Base-by-base conservation (phyloP, 2,329 filamentous ascomycete genomes). In the Aaosphaeria arxii region DNA sequence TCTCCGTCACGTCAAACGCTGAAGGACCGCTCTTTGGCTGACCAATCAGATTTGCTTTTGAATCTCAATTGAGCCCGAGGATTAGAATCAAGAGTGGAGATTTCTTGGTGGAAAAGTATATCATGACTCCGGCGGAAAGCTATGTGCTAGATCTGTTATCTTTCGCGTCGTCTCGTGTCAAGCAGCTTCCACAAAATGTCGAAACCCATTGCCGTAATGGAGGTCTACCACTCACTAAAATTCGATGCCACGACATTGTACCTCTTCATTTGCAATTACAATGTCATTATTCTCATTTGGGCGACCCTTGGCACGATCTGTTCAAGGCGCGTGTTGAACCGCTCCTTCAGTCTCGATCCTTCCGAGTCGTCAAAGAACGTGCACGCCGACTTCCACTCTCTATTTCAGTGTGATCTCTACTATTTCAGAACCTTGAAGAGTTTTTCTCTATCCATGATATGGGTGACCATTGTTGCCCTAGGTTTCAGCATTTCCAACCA, bases 401-500 rank as follows among this genome's bases (percentile, higher is more conserved):
- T 7, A 3, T 30, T 17, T 11, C 6, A 31, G 3, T 43, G 3
- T 11, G 41, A 30, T 4, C 3, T 4, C 17, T 3, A 3, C 17
- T 24, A 3, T 3, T 11, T 31, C 7, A 31, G 30, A 1, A 29
- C 31, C 7, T 28, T 45, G 4, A 13, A n/a, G n/a, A 29, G 33
- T 5, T 40, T 45, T 4, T 39, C 17, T 6, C 6, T 45, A 6
- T 39, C 43, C 2, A 24, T 30, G n/a, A 2, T 47, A 7, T 68
- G 63, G 63, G 46, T 54, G 28, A 62, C 54, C 50, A 70, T 72
- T 1, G 75, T 60, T 0, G 74, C 51, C 3, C 62, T 74, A 5
- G 47, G 64, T 35, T 71, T 71, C 46, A 60, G 61, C 33, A 55
- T 72, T 5, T 59, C 62, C 40, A 73, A 73, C 50, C 71, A 73